phyloP scores from a whole-genome alignment of 768 basidiomycete species.

The Pisolithus marmoratus region DNA sequence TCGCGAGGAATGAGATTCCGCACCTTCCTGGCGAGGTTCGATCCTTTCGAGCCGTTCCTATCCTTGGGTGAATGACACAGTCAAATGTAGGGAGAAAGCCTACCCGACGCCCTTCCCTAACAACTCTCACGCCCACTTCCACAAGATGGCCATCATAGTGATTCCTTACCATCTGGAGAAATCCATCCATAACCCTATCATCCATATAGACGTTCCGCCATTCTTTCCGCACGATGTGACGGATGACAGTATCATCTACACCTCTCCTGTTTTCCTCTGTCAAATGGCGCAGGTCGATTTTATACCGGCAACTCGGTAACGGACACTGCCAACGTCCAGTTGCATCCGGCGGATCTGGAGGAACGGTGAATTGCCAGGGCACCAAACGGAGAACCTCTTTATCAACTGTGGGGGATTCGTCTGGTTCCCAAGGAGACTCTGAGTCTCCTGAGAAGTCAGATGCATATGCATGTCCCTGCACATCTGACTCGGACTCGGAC shows the following conservation, averaged over 20 bases:
- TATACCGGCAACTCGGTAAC: slow-evolving; percentile 34
- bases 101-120: slow-evolving; percentile 15
- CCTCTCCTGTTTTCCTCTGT: slow-evolving; percentile 26
- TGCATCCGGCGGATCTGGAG: slow-evolving; percentile 37
- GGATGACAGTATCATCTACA: slow-evolving; percentile 16
- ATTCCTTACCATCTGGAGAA: slow-evolving; percentile 17
- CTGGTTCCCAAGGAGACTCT: slow-evolving; percentile 37
- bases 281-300: slow-evolving; percentile 42
- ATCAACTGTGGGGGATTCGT: slow-evolving; percentile 18
- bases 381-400: slow-evolving; percentile 22
- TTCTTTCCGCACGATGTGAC: slow-evolving; percentile 23
- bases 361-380: slow-evolving; percentile 30
- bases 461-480: slow-evolving; percentile 36
- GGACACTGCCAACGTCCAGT: slow-evolving; percentile 52
- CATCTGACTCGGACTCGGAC: slow-evolving; percentile 20
- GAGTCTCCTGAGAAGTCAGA: slow-evolving; percentile 55
- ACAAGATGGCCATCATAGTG: slow-evolving; percentile 22
- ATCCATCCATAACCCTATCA: slow-evolving; percentile 16
- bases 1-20: slow-evolving; percentile 4
- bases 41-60: slow-evolving; percentile 12
- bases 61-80: neutral
- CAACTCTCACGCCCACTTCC: slow-evolving; percentile 13
- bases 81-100: neutral
- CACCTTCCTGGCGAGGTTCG: slow-evolving; percentile 1
- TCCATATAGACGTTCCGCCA: slow-evolving; percentile 36